phyloP scores from a whole-genome alignment of 2,329 filamentous ascomycete species.

The Cercospora brassicicola region DNA sequence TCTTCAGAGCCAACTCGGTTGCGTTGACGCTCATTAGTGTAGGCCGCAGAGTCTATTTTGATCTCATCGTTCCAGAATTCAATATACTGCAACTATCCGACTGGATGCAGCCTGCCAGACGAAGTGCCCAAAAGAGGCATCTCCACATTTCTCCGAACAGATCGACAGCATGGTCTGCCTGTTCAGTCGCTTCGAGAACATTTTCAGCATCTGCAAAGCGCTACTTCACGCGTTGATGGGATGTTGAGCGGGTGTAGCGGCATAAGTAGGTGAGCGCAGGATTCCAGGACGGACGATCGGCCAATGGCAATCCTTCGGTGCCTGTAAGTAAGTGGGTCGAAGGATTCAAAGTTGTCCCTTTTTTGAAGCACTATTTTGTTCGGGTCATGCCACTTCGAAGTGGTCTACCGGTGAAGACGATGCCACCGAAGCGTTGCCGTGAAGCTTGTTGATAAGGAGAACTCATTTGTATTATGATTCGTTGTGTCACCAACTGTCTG shows the following conservation, averaged over 20 bases:
- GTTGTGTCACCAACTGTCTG: no score
- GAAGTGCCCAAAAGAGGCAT: conserved; percentile 2
- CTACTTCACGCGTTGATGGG: not conserved
- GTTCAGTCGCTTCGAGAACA: conserved; percentile 11
- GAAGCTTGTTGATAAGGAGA: not conserved
- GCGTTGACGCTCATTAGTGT: conserved; percentile 2
- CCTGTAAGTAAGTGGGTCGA: conserved; percentile 6
- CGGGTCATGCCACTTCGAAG: not conserved
- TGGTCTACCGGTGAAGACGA: not conserved
- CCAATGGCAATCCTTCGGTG: conserved; percentile 3
- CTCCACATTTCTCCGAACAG: conserved; percentile 7
- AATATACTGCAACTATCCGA: not conserved
- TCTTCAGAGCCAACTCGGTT: not conserved
- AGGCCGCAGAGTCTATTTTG: conserved; percentile 11
- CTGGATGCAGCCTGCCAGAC: conserved; percentile 23
- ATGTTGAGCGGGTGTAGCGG: not conserved
- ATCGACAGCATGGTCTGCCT: conserved; percentile 25
- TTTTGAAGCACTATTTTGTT: not conserved
- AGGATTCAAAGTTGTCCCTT: conserved; percentile 4
- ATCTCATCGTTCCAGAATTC: not conserved
- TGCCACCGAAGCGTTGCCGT: not conserved
- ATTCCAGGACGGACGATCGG: not conserved
- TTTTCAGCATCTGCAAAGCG: not conserved
- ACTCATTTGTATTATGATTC: no score
- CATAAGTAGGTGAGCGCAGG: not conserved